phyloP scores from a whole-genome alignment of 257 asterid species.

The Gentiana straminea region DNA sequence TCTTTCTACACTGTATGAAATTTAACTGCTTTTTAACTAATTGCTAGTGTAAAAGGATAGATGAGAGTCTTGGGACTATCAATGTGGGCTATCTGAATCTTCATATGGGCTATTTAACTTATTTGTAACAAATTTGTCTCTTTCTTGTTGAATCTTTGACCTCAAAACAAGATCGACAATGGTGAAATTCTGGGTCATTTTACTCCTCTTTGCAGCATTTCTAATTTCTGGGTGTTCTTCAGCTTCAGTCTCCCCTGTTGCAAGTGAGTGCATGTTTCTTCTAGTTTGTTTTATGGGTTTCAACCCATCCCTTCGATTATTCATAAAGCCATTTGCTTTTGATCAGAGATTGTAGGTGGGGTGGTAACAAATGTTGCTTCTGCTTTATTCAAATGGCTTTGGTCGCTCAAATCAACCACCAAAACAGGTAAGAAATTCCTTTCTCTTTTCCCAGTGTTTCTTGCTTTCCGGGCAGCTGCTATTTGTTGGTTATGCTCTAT shows the following conservation, averaged over 20 bases:
- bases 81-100: slow-evolving; percentile 11
- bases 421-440: slow-evolving; percentile 43
- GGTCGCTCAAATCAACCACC: slow-evolving; percentile 68
- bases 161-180: slow-evolving; percentile 18
- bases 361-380: slow-evolving; percentile 74
- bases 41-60: no score
- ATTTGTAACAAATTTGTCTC: slow-evolving; percentile 6
- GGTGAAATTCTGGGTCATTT: slow-evolving; percentile 31
- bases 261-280: slow-evolving; percentile 43
- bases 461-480: background rate
- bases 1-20: no score
- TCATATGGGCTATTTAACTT: background rate
- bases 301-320: background rate
- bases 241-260: slow-evolving; percentile 70
- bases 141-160: background rate
- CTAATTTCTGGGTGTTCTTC: slow-evolving; percentile 46
- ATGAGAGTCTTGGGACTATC: background rate
- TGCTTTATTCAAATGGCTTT: slow-evolving; percentile 64
- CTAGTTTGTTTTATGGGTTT: background rate
- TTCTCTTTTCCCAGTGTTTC: background rate
- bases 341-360: slow-evolving; percentile 71
- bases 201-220: slow-evolving; percentile 26
- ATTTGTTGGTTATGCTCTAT: no score
- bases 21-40: no score
- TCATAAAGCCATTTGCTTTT: background rate